phyloP scores from a whole-genome alignment of 257 asterid genomes.

The Leonotis leonurus region DNA sequence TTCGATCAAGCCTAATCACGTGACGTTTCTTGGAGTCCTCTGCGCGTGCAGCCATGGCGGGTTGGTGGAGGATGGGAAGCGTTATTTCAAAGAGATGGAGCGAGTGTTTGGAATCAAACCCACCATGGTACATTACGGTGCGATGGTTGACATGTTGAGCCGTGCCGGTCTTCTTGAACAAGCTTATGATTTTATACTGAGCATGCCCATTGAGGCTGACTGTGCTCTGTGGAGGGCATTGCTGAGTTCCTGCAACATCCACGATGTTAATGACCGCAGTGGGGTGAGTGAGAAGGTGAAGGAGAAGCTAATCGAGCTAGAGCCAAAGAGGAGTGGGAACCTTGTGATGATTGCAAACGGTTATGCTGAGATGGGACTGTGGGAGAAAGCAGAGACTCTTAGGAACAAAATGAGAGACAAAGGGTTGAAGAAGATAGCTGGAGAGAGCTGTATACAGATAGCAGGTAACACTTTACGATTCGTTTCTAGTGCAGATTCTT shows the following conservation, averaged over 20 bases:
- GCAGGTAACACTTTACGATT: slow-evolving; percentile 44
- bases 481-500: slow-evolving; percentile 35
- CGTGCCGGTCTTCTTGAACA: slow-evolving; percentile 64
- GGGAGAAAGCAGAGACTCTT: slow-evolving; percentile 57
- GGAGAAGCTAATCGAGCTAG: slow-evolving; percentile 38
- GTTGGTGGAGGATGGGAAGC: slow-evolving; percentile 42
- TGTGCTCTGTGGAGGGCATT: slow-evolving; percentile 67
- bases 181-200: slow-evolving; percentile 42
- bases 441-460: slow-evolving; percentile 57
- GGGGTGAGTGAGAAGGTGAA: slow-evolving; percentile 55
- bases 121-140: slow-evolving; percentile 52
- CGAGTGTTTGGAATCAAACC: slow-evolving; percentile 46
- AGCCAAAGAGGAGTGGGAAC: slow-evolving; percentile 74
- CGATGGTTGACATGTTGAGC: slow-evolving; percentile 67
- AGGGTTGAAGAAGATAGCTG: slow-evolving; percentile 55
- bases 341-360: slow-evolving; percentile 64
- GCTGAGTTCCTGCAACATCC: slow-evolving; percentile 67
- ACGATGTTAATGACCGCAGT: slow-evolving; percentile 36
- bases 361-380: slow-evolving; percentile 53
- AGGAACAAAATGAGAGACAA: slow-evolving; percentile 42
- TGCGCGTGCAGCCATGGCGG: slow-evolving; percentile 83
- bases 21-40: slow-evolving; percentile 72
- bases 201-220: slow-evolving; percentile 62
- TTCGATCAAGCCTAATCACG: slow-evolving; percentile 47
- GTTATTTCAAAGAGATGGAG: slow-evolving; percentile 52